Evolutionary conservation across 768 basidiomycete genomes (phyloP), one percentile per base, ranked within the genome.

Genomic region (Tulasnella sp.): DNA sequence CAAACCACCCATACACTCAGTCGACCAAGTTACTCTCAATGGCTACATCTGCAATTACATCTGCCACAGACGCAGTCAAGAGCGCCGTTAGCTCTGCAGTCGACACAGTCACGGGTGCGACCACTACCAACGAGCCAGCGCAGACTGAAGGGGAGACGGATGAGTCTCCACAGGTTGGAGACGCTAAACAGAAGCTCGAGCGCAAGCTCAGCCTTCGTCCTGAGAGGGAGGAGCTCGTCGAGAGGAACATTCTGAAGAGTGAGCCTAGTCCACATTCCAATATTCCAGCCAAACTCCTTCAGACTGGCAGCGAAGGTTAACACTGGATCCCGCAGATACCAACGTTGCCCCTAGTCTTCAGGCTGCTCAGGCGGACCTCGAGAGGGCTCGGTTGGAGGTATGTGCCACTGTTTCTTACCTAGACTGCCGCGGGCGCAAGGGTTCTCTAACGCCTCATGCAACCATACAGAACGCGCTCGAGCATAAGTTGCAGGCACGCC

Each of bases 231-330:
- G 89, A 91, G 68, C 87, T 93, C 68, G 87, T 92, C 80, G 90
- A 91, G 44, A 88, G 90, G 81, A 92, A 92, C 83, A 92, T 93
- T 80, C 88, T 93, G 80, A 92, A 93, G 75, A 80, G 80, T 81
- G 46, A 85, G 91, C 40, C 34, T 27, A 68, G 24, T 68, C 62
- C 62, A 12, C 80, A 21, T 27, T 71, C 71, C 52, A 68, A 68
- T 68, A 44, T 16, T 44, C 44, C 9, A 76, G 34, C 6, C 38
- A 44, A n/a, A 72, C 10, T n/a, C 44, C 76, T 62, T 1, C 3
- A 27, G 58, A 34, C 38, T 42, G 19, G 44, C 56, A 14, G 27
- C 24, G 56, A 16, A 62, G 19, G 27, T n/a, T 71, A 19, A 74
- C 52, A 71, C 40, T 31, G 16, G 48, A 27, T 76, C n/a, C 40